Evolutionary conservation across 2,329 filamentous ascomycete species (phyloP).

Genomic region (Fusarium buxicola): DNA sequence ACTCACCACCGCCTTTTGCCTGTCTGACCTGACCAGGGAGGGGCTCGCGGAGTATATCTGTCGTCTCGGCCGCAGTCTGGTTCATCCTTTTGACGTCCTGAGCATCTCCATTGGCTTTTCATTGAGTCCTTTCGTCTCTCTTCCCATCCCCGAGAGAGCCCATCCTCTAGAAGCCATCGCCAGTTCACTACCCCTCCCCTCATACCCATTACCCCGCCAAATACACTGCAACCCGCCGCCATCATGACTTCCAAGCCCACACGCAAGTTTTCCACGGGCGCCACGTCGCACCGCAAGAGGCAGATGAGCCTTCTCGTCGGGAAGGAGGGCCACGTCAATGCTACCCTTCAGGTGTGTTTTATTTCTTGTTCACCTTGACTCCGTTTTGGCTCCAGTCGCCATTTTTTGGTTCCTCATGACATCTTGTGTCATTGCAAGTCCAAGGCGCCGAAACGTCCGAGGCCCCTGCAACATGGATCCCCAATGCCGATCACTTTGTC

Average conservation of each 20-base stretch:
- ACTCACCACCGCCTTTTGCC: slow-evolving; percentile 45
- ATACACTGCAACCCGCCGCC: slow-evolving; percentile 20
- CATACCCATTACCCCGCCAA: slow-evolving; percentile 25
- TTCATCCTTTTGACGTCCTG: slow-evolving; percentile 15
- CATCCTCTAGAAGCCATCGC: not conserved
- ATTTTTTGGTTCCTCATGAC: slow-evolving; percentile 28
- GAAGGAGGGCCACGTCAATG: slow-evolving; percentile 57
- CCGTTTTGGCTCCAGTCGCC: not conserved
- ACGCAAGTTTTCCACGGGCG: slow-evolving; percentile 58
- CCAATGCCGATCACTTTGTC: not conserved
- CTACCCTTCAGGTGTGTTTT: slow-evolving; percentile 58
- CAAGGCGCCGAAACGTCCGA: not conserved
- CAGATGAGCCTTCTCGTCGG: slow-evolving; percentile 60
- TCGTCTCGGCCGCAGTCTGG: slow-evolving; percentile 20
- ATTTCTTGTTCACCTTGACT: not conserved
- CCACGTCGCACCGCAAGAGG: slow-evolving; percentile 59
- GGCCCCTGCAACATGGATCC: slow-evolving; percentile 9
- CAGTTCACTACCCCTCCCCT: slow-evolving; percentile 28
- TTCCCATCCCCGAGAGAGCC: slow-evolving; percentile 15
- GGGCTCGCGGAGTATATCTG: slow-evolving; percentile 40
- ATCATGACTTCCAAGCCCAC: slow-evolving; percentile 45
- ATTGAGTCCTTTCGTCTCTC: slow-evolving; percentile 10
- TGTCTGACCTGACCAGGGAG: slow-evolving; percentile 42
- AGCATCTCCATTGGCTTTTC: slow-evolving; percentile 23
- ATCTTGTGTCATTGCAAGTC: slow-evolving; percentile 28